Evolutionary conservation across 139 green algal genomes (phyloP), one percentile per base, ranked within the genome.

Genomic region (Micractinium conductrix): DNA sequence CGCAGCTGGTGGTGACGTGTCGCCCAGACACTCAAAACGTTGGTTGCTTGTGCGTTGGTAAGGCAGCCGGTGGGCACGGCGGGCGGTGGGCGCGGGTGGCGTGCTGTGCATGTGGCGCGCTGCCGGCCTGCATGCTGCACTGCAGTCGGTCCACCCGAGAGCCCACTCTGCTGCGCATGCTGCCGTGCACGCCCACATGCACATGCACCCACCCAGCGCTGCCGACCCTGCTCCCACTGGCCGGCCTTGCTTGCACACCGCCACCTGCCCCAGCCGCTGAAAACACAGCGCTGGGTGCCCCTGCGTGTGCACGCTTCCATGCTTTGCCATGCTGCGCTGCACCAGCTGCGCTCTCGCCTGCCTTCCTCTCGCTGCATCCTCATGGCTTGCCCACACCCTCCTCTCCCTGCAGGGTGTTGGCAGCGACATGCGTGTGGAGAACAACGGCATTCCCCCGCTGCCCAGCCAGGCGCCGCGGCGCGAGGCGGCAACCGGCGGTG

Each of bases 401-500:
- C 37, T 14, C 37, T 38, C 26, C 2, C 35, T 74, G 78, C 78
- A 83, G 78, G 40, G 60, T 2, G 42, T 35, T 14, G 3, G n/a
- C 0, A 9, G 35, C 0, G 75, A 81, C 50, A 48, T 83, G 40
- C 78, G 78, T 7, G 63, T 83, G 9, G 60, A 83, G 40, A 83
- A 83, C 78, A 83, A 83, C 60, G 78, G 78, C 60, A 83, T 83
- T 42, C 78, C 78, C 7, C 78, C 78, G 42, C 60, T 83, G 40
- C 78, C 78, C 58, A 83, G 78, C 78, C 75, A 81, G 75, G 22
- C 67, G 24, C 48, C 40, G 37, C 53, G 75, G 60, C 78, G 71
- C 28, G 58, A 83, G 78, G 26, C 78, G 16, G 48, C 78, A 40
- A 70, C 50, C 74, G 74, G 37, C 37, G 44, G 78, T 67, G 71